Conservation (phyloP, 169 alveolate species). For the Sarcocystis neurona region DNA sequence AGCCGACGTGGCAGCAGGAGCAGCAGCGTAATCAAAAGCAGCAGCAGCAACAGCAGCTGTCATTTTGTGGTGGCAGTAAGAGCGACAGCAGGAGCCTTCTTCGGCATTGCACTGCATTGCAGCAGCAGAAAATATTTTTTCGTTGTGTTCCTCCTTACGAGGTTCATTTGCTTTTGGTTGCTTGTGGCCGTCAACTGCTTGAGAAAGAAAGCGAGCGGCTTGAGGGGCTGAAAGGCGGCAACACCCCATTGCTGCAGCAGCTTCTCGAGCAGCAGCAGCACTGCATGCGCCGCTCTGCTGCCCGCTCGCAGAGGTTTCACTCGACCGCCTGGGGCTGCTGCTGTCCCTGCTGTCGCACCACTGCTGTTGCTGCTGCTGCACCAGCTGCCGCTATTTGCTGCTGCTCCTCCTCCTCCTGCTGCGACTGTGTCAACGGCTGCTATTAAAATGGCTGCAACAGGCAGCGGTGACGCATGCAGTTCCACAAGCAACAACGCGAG, state of each 20-base stretch:
- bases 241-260: slow-evolving; percentile 57
- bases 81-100: too few species aligned
- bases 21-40: too few species aligned
- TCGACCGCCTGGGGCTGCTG: slow-evolving; percentile 30
- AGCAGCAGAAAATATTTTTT: too few species aligned
- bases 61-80: too few species aligned
- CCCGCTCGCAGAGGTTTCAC: slow-evolving; percentile 24
- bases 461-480: slow-evolving; percentile 1
- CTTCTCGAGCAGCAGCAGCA: slow-evolving; percentile 57
- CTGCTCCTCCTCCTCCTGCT: background rate
- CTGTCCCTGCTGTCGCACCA: background rate
- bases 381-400: background rate
- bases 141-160: too few species aligned
- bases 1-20: too few species aligned
- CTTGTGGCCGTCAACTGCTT: slow-evolving; percentile 55
- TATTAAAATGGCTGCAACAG: background rate
- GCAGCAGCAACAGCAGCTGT: too few species aligned
- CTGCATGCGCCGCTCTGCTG: slow-evolving; percentile 55
- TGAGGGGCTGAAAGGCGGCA: slow-evolving; percentile 29
- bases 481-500: background rate
- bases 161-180: too few species aligned
- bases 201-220: slow-evolving; percentile 49
- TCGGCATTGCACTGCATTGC: too few species aligned
- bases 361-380: slow-evolving; percentile 38
- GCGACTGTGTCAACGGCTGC: background rate